Evolutionary conservation across 345 rosid genomes (phyloP), one percentile per base, ranked within the genome.

Genomic region (Arabis alpina): DNA sequence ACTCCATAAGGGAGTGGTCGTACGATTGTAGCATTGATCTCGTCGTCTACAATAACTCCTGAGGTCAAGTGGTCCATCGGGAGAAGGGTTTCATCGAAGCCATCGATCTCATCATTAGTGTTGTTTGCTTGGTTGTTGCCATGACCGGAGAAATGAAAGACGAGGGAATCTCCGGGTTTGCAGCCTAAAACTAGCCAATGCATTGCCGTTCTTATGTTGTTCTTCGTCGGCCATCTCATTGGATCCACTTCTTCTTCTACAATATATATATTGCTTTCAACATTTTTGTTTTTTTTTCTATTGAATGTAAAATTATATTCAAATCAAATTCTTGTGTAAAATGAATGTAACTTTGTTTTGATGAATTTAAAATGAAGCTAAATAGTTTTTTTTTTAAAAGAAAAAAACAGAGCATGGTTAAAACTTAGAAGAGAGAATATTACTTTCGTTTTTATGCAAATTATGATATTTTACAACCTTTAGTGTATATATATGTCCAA

Each of bases 111-210:
- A 25, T 93, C 97, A 28, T 86, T 91, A 6, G 57, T 74, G 65
- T 65, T 10, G 79, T 91, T 77, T 60, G 59, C 71, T 76, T 91
- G 88, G 75, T 88, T 94, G 16, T 88, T 79, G 43, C 97, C 98
- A 60, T 93, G 98, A 49, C 97, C 98, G 19, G 97, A 91, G 75
- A 56, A 91, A 65, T 93, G 97, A 68, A 93, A 93, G 39, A 93
- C 87, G 27, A 93, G 68, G 2, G 97, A 90, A 76, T 93, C 97
- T 27, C 98, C 97, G 2, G 96, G 54, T 77, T 82, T 81, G 60
- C 91, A 87, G 32, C 81, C 82, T 63, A 79, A 87, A 36, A 93
- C 79, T 27, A 90, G 86, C 98, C 97, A 90, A 43, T 76, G 71
- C 82, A 90, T 9, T 15, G 96, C 97, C 88, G 70, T 80, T 76